Percentiles rank a stretch among this genome's conserved stretches.
phyloP scores from a whole-genome alignment of 139 green algal species.

The Closterium sp. region DNA sequence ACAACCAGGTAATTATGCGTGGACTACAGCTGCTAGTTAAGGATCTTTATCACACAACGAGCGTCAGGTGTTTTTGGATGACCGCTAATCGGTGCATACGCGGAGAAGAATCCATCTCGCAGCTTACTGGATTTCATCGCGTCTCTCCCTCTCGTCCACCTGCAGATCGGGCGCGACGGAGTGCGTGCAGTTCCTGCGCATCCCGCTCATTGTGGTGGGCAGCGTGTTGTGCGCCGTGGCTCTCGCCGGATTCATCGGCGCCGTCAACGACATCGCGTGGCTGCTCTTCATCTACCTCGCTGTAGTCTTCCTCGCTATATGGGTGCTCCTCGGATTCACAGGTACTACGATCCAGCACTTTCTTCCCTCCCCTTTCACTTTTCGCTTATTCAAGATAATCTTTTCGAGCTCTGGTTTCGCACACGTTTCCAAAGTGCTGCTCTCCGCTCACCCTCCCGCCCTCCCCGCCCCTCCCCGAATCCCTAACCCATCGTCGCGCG shows the following conservation, averaged over 20 bases:
- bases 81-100: too few species aligned
- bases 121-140: too few species aligned
- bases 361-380: too few species aligned
- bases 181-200: constrained; percentile 25
- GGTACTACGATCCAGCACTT: background rate
- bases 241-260: constrained; percentile 40
- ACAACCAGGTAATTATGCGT: background rate
- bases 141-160: background rate
- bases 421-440: too few species aligned
- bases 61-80: too few species aligned
- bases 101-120: too few species aligned
- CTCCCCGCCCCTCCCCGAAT: background rate
- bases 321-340: constrained; percentile 31
- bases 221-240: constrained; percentile 23
- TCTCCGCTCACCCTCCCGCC: background rate
- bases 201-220: constrained; percentile 34
- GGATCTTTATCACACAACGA: too few species aligned
- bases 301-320: constrained; percentile 26
- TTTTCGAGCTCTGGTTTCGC: background rate
- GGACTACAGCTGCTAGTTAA: too few species aligned
- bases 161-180: background rate
- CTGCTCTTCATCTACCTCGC: constrained; percentile 42
- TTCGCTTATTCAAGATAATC: too few species aligned
- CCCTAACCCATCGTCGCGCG: background rate
- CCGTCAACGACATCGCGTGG: background rate